Conservation (phyloP, 2,329 filamentous ascomycete species). For the Dactylellina haptotyla region DNA sequence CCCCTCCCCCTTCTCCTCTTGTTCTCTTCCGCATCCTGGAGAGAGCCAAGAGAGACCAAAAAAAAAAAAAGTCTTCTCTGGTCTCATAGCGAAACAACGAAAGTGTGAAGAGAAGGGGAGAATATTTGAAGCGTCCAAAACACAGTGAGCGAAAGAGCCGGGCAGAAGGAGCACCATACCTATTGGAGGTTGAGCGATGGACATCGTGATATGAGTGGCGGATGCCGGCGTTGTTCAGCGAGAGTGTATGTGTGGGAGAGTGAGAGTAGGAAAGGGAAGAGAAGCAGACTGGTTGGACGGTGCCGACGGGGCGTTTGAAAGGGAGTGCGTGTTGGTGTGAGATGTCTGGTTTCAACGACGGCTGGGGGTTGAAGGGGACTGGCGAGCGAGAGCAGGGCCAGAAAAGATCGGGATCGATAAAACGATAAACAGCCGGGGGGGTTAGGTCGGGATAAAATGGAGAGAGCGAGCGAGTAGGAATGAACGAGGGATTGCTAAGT, state of each 20-base stretch:
- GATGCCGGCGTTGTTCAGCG: conserved; percentile 17
- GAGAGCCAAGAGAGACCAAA: background rate
- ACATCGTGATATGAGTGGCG: conserved; percentile 27
- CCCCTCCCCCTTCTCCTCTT: too few species aligned
- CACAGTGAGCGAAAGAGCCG: background rate
- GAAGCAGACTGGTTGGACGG: background rate
- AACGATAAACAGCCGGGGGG: conserved; percentile 9
- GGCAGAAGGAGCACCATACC: conserved; percentile 21
- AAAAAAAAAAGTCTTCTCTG: background rate
- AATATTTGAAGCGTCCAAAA: background rate
- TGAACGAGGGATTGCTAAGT: too few species aligned
- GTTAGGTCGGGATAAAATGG: background rate
- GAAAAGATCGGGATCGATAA: background rate
- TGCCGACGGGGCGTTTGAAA: conserved; percentile 15
- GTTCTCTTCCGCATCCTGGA: too few species aligned
- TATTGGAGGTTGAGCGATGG: conserved; percentile 52
- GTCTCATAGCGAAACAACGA: conserved; percentile 36
- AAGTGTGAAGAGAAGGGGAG: background rate
- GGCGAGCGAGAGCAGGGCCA: background rate
- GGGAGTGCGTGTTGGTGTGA: conserved; percentile 29
- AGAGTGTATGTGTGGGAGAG: background rate
- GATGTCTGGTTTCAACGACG: conserved; percentile 36
- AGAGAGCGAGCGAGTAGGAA: background rate
- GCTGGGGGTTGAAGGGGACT: background rate
- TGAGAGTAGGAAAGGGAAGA: conserved; percentile 1